Percentiles rank a stretch among this genome's conserved stretches.
Conservation (phyloP, 2,329 filamentous ascomycete species). For the Herpotrichia juniperi region DNA sequence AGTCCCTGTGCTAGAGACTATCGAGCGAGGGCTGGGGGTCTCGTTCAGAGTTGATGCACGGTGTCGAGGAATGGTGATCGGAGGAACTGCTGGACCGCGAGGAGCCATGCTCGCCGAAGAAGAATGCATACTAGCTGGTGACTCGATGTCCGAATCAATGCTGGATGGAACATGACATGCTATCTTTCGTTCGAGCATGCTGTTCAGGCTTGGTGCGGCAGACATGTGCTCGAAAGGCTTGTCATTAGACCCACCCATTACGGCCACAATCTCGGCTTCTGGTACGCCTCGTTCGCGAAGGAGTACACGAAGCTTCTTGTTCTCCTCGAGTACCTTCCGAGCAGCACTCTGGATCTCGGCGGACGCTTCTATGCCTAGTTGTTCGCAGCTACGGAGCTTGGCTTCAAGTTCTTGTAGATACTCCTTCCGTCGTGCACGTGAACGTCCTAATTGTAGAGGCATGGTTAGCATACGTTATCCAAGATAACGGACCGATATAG, state of each 20-base stretch:
- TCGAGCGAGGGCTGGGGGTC: constrained; percentile 38
- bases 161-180: constrained; percentile 25
- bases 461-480: background rate
- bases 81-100: constrained; percentile 24
- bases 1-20: constrained; percentile 39
- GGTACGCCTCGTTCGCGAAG: constrained; percentile 63
- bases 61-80: constrained; percentile 27
- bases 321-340: constrained; percentile 71
- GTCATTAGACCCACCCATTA: constrained; percentile 31
- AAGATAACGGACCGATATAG: too few relatives aligned
- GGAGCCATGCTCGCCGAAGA: constrained; percentile 17
- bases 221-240: constrained; percentile 35
- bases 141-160: too few relatives aligned
- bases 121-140: constrained; percentile 19
- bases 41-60: constrained; percentile 30
- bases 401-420: constrained; percentile 74
- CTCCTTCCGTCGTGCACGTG: constrained; percentile 75
- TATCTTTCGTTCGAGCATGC: constrained; percentile 39
- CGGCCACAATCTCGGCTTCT: constrained; percentile 58
- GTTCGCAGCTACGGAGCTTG: constrained; percentile 67
- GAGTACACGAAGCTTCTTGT: constrained; percentile 66
- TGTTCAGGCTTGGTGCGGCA: constrained; percentile 29
- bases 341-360: constrained; percentile 75
- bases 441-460: constrained; percentile 57
- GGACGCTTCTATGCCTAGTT: constrained; percentile 70